These are phyloP conservation scores for Discostella pseudostelligera DNA, from an alignment of 108 stramenopile genomes.

Conservation along the genomic window DNA sequence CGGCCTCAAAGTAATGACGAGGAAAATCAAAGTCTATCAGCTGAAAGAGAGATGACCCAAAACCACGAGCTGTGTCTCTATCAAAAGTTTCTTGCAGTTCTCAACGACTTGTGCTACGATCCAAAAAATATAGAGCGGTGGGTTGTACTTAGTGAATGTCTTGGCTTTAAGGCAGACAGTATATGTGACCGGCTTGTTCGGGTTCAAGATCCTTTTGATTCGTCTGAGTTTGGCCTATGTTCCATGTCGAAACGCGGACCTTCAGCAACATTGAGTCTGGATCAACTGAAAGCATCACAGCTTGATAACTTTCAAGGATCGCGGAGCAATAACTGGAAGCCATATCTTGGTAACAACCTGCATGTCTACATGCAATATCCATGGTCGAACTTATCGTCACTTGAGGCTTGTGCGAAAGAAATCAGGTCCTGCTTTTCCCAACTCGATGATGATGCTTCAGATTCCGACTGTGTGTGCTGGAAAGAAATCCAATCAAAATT, in stretches of 20 bases:
- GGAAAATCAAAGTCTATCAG: slow-evolving; percentile 50
- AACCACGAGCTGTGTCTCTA: slow-evolving; percentile 58
- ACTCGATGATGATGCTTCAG: not conserved
- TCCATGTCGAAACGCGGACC: slow-evolving; percentile 9
- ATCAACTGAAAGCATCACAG: slow-evolving; percentile 47
- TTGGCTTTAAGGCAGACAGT: slow-evolving; percentile 67
- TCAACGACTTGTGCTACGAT: slow-evolving; percentile 71
- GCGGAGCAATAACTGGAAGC: slow-evolving; percentile 38
- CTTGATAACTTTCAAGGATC: slow-evolving; percentile 40
- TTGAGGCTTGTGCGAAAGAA: slow-evolving; percentile 49
- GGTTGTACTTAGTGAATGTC: slow-evolving; percentile 69
- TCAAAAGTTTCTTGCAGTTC: slow-evolving; percentile 73
- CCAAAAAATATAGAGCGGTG: slow-evolving; percentile 61
- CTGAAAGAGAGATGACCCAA: slow-evolving; percentile 48
- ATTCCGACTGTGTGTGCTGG: slow-evolving; percentile 15
- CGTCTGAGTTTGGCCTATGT: slow-evolving; percentile 45
- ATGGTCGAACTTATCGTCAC: slow-evolving; percentile 73
- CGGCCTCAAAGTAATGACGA: slow-evolving; percentile 12
- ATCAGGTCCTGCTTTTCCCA: slow-evolving; percentile 21
- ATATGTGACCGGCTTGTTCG: slow-evolving; percentile 70
- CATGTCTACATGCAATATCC: slow-evolving; percentile 55
- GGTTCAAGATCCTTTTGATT: slow-evolving; percentile 44
- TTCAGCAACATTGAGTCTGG: slow-evolving; percentile 31
- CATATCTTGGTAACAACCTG: slow-evolving; percentile 59
- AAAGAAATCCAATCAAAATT: slow-evolving; percentile 51